phyloP scores from a whole-genome alignment of 2,329 filamentous ascomycete species.

The Aspergillus fumigatiaffinis region DNA sequence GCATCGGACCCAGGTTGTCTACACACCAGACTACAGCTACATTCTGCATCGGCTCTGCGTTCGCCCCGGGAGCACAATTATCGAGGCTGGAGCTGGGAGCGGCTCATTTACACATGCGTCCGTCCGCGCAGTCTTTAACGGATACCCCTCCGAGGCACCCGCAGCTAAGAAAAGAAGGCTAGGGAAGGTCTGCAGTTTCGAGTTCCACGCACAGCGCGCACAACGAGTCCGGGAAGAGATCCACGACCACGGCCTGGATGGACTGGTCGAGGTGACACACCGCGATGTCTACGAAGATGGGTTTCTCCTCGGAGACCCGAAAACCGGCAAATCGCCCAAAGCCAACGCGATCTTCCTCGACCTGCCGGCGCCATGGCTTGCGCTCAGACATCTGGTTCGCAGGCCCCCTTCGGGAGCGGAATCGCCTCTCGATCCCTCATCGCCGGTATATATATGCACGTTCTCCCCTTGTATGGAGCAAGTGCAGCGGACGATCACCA shows the following conservation, averaged over 20 bases:
- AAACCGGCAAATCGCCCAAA: constrained; percentile 37
- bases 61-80: constrained; percentile 43
- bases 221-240: constrained; percentile 42
- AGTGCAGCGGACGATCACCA: constrained; percentile 78
- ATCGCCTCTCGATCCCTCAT: constrained; percentile 65
- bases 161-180: constrained; percentile 21
- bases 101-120: constrained; percentile 51
- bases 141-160: constrained; percentile 28
- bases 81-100: constrained; percentile 51
- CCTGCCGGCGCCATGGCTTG: constrained; percentile 49
- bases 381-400: constrained; percentile 45
- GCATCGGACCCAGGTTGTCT: constrained; percentile 51
- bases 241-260: constrained; percentile 40
- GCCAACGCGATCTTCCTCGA: constrained; percentile 49
- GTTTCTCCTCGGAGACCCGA: constrained; percentile 37
- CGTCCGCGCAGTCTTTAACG: constrained; percentile 47
- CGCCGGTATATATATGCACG: constrained; percentile 76
- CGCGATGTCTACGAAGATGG: constrained; percentile 49
- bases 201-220: constrained; percentile 46
- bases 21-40: constrained; percentile 52
- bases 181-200: constrained; percentile 49
- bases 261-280: constrained; percentile 44
- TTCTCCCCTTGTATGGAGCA: constrained; percentile 98
- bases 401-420: constrained; percentile 26
- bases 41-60: constrained; percentile 47